Percentiles rank a stretch among this genome's conserved stretches.
phyloP scores from a whole-genome alignment of 306 rosid species.

The Quercus aquifolioides region DNA sequence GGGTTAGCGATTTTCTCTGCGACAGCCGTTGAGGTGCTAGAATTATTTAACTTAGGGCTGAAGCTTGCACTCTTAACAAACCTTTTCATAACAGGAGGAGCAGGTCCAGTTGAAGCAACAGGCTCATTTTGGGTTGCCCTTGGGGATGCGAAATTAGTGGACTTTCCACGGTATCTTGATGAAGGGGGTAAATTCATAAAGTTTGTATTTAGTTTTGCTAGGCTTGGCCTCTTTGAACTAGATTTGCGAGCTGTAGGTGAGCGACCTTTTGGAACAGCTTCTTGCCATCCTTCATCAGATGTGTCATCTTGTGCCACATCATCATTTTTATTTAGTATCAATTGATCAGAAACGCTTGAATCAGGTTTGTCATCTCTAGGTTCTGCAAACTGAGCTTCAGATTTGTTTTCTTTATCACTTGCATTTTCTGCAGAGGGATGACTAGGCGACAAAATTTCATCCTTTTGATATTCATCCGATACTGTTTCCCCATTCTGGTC shows the following conservation, averaged over 20 bases:
- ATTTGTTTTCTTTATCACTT: slow-evolving; percentile 82
- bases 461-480: slow-evolving; percentile 67
- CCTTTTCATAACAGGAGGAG: slow-evolving; percentile 52
- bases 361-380: slow-evolving; percentile 48
- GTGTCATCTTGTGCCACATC: slow-evolving; percentile 50
- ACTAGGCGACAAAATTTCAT: slow-evolving; percentile 42
- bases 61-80: slow-evolving; percentile 73
- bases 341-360: slow-evolving; percentile 41
- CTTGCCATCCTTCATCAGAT: slow-evolving; percentile 98
- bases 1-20: slow-evolving; percentile 52
- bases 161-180: slow-evolving; percentile 65
- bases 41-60: slow-evolving; percentile 61
- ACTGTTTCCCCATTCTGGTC: slow-evolving; percentile 63
- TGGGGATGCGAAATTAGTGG: slow-evolving; percentile 53
- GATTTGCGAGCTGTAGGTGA: slow-evolving; percentile 71
- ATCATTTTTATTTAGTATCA: slow-evolving; percentile 30
- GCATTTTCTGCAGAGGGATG: slow-evolving; percentile 48
- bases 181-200: slow-evolving; percentile 66
- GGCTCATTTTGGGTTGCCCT: slow-evolving; percentile 58
- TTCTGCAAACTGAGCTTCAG: slow-evolving; percentile 51
- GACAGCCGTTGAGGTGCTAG: slow-evolving; percentile 35
- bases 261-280: slow-evolving; percentile 92
- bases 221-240: slow-evolving; percentile 82
- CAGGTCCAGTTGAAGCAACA: slow-evolving; percentile 39
- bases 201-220: slow-evolving; percentile 81